phyloP scores from a whole-genome alignment of 768 basidiomycete genomes.

The Hemileccinum impolitum region DNA sequence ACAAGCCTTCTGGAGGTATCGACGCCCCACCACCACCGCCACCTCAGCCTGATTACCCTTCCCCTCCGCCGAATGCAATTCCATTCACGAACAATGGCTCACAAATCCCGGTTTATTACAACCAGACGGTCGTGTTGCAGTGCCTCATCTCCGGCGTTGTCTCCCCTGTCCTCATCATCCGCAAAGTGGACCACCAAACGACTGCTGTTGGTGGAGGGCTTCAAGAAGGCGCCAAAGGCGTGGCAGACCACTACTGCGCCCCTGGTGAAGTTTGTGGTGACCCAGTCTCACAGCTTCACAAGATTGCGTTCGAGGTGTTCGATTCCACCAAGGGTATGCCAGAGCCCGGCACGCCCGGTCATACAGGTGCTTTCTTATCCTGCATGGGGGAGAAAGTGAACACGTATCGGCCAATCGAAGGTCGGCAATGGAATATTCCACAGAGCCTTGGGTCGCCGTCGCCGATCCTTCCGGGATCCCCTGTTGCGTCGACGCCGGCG shows the following conservation, averaged over 20 bases:
- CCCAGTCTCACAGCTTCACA: slow-evolving; percentile 93
- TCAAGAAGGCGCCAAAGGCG: slow-evolving; percentile 81
- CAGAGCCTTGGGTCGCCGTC: slow-evolving; percentile 45
- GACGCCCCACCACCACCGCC: slow-evolving; percentile 79
- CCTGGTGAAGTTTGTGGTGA: slow-evolving; percentile 90
- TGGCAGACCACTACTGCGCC: slow-evolving; percentile 78
- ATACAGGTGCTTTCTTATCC: slow-evolving; percentile 78
- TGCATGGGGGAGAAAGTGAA: slow-evolving; percentile 95
- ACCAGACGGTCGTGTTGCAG: slow-evolving; percentile 92
- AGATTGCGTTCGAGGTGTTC: slow-evolving; percentile 91
- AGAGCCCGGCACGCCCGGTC: slow-evolving; percentile 74
- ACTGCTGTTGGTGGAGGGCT: slow-evolving; percentile 89
- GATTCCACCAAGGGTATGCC: slow-evolving; percentile 66
- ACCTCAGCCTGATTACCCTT: slow-evolving; percentile 85
- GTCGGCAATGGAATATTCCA: slow-evolving; percentile 69
- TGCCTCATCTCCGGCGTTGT: slow-evolving; percentile 93
- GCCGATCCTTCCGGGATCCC: slow-evolving; percentile 65
- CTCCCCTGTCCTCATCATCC: slow-evolving; percentile 89
- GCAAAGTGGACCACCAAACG: slow-evolving; percentile 89
- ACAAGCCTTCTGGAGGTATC: slow-evolving; percentile 73
- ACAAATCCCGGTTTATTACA: slow-evolving; percentile 92
- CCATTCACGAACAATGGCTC: slow-evolving; percentile 79
- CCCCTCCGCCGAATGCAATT: slow-evolving; percentile 88
- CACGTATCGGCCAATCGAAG: slow-evolving; percentile 81
- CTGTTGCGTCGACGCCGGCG: slow-evolving; percentile 60